Base-by-base conservation (phyloP, 441 rosid genomes). In the Corymbia calophylla region DNA sequence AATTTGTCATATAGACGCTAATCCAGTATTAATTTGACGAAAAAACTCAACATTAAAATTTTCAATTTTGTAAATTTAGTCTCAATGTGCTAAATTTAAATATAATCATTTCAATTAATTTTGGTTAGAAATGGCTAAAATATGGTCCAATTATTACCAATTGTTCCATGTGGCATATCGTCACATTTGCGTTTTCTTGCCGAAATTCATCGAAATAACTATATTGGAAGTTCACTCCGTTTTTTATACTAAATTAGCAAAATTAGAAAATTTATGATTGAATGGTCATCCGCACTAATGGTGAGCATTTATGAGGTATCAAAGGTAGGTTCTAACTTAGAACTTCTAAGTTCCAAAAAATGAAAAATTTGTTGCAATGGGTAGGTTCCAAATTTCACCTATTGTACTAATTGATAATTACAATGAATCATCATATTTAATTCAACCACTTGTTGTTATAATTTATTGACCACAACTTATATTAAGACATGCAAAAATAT, bases 281-380 rank as follows among this genome's bases (percentile, higher is more conserved):
- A 73, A 39, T 39, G 21, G 6, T 0, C 6, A 23, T 56, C 0
- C 0, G 6, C 25, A 56, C 11, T 39, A 39, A 39, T 0, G 6
- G 44, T 39, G 44, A 39, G 44, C 44, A 35, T n/a, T n/a, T n/a
- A n/a, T n/a, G n/a, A n/a, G n/a, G 3, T 35, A 35, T 35, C 39
- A 35, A 35, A 35, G 3, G 39, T 35, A 35, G 39, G 39, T n/a
- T n/a, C n/a, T n/a, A n/a, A n/a, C n/a, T n/a, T n/a, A n/a, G n/a
- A n/a, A n/a, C n/a, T 35, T 35, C 3, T 35, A 35, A 35, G 39
- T 35, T 35, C 39, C 39, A 35, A 35, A 35, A 35, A 35, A 35
- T 35, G 39, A 35, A 35, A 35, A 35, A 2, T 35, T 35, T 35
- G 3, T 35, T 35, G 4, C 39, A 35, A 35, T 5, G 39, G 39